Evolutionary conservation across 2,329 filamentous ascomycete genomes (phyloP), one percentile per base, ranked within the genome.

Genomic region (Chaetomium sp.): DNA sequence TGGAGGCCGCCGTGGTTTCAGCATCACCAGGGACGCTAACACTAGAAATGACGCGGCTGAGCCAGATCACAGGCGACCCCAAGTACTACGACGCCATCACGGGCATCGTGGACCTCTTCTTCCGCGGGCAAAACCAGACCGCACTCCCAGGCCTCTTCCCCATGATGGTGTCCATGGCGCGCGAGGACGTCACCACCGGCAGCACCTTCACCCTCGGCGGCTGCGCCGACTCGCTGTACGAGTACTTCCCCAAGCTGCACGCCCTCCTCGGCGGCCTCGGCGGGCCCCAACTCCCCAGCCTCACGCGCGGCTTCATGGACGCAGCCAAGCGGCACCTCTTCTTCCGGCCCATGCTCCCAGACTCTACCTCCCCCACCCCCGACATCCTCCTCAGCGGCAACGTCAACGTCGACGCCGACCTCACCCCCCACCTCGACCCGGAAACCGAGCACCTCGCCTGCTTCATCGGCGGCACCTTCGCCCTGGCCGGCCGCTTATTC

Each of bases 81-180:
- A 91, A 89, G 73, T 93, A 90, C 77, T 92, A 90, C 74, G 89
- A 92, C 75, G 90, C 89, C 4, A 84, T 90, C 62, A 86, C 89
- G 63, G 83, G 88, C 21, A 84, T 93, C 63, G 92, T 90, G 66
- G 38, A 81, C 78, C 60, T 76, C 74, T 25, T 94, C 67, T 81
- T 89, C 65, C 76, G 80, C 4, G 83, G 84, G 60, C 91, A 94
- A 76, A 84, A 85, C 68, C 76, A 82, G 21, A 93, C 90, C 0
- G 79, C 77, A 13, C 74, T 93, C 1, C 90, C 90, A 0, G 91
- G 91, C 0, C 79, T 92, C 74, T 93, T 89, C 87, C 90, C 90
- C 2, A 81, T 86, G 57, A 80, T 77, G 63, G 75, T 92, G 10
- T 87, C 89, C 71, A 85, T 72, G 83, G 80, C 66, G 79, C 81